These are phyloP conservation scores for Lotmaria passim DNA, from an alignment of 208 protist species.

Conservation along the genomic window DNA sequence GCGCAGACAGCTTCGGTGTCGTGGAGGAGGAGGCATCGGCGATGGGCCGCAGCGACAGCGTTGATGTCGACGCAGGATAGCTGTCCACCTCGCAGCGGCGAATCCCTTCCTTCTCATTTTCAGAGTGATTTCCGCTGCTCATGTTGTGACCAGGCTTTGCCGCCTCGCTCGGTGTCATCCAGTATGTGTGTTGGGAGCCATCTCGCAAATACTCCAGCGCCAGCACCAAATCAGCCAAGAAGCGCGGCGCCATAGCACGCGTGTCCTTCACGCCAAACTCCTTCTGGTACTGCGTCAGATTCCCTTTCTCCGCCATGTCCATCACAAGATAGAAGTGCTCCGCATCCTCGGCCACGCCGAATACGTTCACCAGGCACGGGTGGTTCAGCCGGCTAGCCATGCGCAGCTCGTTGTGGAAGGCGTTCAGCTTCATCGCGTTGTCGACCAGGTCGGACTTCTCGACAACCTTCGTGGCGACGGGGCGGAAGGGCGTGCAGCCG, in stretches of 20 bases:
- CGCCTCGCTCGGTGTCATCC: constrained; percentile 29
- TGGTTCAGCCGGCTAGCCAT: constrained; percentile 69
- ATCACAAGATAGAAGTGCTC: constrained; percentile 74
- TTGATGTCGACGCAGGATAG: neutral
- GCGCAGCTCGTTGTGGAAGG: constrained; percentile 72
- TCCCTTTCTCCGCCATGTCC: constrained; percentile 79
- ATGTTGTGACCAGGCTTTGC: neutral
- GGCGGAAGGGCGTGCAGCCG: constrained; percentile 39
- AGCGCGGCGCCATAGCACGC: constrained; percentile 64
- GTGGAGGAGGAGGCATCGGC: neutral
- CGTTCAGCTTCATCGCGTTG: constrained; percentile 45
- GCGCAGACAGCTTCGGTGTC: neutral
- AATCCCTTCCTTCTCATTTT: neutral
- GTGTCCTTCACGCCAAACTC: constrained; percentile 57
- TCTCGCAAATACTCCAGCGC: constrained; percentile 78
- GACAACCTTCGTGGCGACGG: constrained; percentile 80
- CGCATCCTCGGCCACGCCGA: constrained; percentile 66
- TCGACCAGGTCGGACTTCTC: constrained; percentile 57
- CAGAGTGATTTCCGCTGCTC: neutral
- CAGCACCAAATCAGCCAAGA: constrained; percentile 82
- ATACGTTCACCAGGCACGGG: constrained; percentile 68
- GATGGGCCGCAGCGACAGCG: constrained; percentile 1
- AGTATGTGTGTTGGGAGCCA: constrained; percentile 69
- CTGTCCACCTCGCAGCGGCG: neutral
- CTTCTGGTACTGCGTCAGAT: constrained; percentile 63